These are phyloP conservation scores for Daphne laureola DNA, from an alignment of 441 rosid species.

Conservation along the genomic window DNA sequence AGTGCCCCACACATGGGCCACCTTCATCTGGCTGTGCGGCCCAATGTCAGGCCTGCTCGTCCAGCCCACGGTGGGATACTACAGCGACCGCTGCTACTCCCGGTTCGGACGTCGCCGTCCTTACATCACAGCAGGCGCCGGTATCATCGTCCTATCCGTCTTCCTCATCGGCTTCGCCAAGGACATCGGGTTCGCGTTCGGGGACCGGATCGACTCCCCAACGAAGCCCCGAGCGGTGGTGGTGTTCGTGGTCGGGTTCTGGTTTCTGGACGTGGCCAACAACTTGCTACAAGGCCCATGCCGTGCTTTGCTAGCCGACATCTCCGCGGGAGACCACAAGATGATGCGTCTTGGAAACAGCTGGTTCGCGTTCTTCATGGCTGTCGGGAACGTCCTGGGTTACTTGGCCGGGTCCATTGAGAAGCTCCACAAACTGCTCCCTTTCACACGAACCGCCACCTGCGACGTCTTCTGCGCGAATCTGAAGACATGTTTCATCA, in stretches of 20 bases:
- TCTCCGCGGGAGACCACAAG: conserved; percentile 35
- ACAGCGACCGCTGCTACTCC: conserved; percentile 66
- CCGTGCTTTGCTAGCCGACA: conserved; percentile 35
- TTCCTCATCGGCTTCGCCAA: conserved; percentile 79
- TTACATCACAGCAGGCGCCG: conserved; percentile 53
- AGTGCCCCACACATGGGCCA: conserved; percentile 78
- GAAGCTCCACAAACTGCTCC: conserved; percentile 34
- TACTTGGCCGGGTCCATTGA: conserved; percentile 64
- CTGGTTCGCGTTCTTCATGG: conserved; percentile 79
- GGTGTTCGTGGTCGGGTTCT: conserved; percentile 69
- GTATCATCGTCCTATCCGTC: conserved; percentile 41
- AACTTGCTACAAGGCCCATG: conserved; percentile 84
- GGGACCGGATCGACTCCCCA: conserved; percentile 12
- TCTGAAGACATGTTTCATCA: conserved; percentile 67
- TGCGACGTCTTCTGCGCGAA: conserved; percentile 84
- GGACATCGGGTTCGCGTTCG: conserved; percentile 7
- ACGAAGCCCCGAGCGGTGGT: conserved; percentile 60
- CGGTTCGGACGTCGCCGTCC: conserved; percentile 86
- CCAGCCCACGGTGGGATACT: conserved; percentile 78
- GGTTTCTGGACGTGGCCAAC: conserved; percentile 89
- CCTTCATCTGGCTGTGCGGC: conserved; percentile 92
- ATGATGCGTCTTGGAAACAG: conserved; percentile 60
- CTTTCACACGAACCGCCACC: conserved; percentile 58
- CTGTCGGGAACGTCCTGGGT: conserved; percentile 75
- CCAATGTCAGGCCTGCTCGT: conserved; percentile 87